Conservation (phyloP, 2,329 filamentous ascomycete species). For the Kalmusia sp. region DNA sequence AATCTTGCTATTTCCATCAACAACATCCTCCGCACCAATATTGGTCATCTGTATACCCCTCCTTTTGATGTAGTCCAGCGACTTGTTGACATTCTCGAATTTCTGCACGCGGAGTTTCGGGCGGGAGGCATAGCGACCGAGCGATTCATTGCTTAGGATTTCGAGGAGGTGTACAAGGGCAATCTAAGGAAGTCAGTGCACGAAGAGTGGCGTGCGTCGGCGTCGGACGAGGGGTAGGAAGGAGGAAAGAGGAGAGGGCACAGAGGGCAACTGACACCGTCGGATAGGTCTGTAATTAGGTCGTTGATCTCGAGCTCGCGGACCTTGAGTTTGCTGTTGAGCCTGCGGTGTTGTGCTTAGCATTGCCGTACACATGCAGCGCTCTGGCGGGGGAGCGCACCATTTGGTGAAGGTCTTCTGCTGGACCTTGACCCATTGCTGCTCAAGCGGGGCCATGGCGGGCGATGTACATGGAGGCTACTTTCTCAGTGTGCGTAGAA, state of each 20-base stretch:
- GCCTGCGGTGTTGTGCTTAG: slow-evolving; percentile 62
- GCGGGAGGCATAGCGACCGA: slow-evolving; percentile 95
- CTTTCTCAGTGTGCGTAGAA: slow-evolving; percentile 7
- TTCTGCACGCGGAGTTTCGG: slow-evolving; percentile 95
- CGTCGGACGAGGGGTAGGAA: not conserved
- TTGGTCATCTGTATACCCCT: slow-evolving; percentile 97
- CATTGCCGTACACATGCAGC: slow-evolving; percentile 16
- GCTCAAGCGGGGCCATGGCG: slow-evolving; percentile 59
- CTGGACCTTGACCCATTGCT: slow-evolving; percentile 79
- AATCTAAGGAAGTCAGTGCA: slow-evolving; percentile 63
- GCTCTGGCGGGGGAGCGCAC: slow-evolving; percentile 52
- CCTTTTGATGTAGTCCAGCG: slow-evolving; percentile 89
- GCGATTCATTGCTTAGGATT: slow-evolving; percentile 90
- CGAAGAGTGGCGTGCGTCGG: slow-evolving; percentile 7
- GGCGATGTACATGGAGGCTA: slow-evolving; percentile 36
- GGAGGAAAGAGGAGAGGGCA: slow-evolving; percentile 5
- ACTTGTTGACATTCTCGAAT: slow-evolving; percentile 98
- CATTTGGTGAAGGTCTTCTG: slow-evolving; percentile 99
- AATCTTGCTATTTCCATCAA: slow-evolving; percentile 97
- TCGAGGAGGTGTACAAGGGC: slow-evolving; percentile 96
- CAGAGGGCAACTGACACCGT: slow-evolving; percentile 73
- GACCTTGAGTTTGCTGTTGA: slow-evolving; percentile 90
- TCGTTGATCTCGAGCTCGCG: slow-evolving; percentile 83
- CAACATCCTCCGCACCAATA: slow-evolving; percentile 96
- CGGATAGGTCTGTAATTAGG: slow-evolving; percentile 86